Conservation (phyloP, 2,329 filamentous ascomycete genomes). For the Diaporthe citrichinensis region DNA sequence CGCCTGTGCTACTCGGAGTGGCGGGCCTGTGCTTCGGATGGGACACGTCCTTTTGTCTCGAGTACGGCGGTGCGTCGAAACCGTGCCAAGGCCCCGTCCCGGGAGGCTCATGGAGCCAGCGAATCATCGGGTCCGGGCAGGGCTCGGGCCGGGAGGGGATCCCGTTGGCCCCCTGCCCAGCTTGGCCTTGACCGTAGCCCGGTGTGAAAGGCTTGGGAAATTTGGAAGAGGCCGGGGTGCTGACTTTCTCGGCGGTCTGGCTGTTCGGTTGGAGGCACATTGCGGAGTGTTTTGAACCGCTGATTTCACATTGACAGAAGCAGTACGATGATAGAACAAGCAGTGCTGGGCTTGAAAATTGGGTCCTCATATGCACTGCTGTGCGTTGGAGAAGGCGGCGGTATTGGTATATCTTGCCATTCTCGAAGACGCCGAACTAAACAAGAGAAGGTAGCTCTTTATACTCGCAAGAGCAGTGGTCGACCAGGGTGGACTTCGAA, state of each 20-base stretch:
- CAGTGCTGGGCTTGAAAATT: too few relatives aligned
- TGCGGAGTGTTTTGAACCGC: neutral
- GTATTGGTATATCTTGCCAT: neutral
- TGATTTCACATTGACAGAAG: neutral
- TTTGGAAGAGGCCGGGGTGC: too few relatives aligned
- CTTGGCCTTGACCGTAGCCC: neutral
- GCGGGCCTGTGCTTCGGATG: neutral
- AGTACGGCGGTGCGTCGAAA: neutral
- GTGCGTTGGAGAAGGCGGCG: neutral
- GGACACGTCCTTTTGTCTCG: neutral
- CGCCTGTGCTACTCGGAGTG: slow-evolving; percentile 13
- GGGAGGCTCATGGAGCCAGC: slow-evolving; percentile 29
- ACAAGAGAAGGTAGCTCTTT: neutral
- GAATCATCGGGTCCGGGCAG: neutral
- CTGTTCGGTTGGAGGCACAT: slow-evolving; percentile 17
- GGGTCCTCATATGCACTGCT: neutral
- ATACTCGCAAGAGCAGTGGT: neutral
- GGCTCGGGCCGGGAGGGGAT: neutral
- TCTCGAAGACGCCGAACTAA: neutral
- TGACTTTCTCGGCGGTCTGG: neutral
- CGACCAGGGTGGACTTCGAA: neutral
- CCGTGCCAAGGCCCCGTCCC: slow-evolving; percentile 4
- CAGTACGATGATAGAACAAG: neutral
- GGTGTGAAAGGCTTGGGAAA: neutral
- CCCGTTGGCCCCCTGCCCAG: neutral